These are phyloP conservation scores for Pestalotiopsis sp. DNA, from an alignment of 2,329 filamentous ascomycete genomes.

Conservation along the genomic window DNA sequence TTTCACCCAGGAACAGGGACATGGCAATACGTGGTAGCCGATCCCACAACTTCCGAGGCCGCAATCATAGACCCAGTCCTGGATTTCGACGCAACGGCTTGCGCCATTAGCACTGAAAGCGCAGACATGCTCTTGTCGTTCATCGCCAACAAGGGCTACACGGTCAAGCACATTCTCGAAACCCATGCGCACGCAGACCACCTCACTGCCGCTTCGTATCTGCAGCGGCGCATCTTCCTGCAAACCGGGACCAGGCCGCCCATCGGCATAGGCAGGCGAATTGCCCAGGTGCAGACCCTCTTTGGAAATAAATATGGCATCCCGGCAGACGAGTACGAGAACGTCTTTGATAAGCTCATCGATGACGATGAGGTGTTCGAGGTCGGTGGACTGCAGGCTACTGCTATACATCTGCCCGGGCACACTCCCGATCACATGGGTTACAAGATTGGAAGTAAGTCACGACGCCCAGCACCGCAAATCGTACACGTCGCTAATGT, in stretches of 20 bases:
- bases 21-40: too few species aligned
- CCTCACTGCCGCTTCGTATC: background rate
- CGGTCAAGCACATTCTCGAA: too few species aligned
- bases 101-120: too few species aligned
- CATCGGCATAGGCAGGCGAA: background rate
- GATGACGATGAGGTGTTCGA: background rate
- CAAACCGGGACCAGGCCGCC: background rate
- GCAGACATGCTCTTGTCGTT: too few species aligned
- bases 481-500: slow-evolving; percentile 40
- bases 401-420: background rate
- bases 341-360: background rate
- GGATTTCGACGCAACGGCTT: too few species aligned
- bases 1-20: too few species aligned
- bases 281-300: background rate
- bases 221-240: slow-evolving; percentile 20
- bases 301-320: background rate
- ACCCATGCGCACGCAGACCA: too few species aligned
- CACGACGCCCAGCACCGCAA: background rate
- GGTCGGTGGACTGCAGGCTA: background rate
- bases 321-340: background rate
- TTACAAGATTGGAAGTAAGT: background rate
- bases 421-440: background rate
- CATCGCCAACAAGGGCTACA: too few species aligned
- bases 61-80: too few species aligned
- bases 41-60: too few species aligned